Conservation (phyloP, 31 red algal genomes). For the Odonthalia washingtoniensis region DNA sequence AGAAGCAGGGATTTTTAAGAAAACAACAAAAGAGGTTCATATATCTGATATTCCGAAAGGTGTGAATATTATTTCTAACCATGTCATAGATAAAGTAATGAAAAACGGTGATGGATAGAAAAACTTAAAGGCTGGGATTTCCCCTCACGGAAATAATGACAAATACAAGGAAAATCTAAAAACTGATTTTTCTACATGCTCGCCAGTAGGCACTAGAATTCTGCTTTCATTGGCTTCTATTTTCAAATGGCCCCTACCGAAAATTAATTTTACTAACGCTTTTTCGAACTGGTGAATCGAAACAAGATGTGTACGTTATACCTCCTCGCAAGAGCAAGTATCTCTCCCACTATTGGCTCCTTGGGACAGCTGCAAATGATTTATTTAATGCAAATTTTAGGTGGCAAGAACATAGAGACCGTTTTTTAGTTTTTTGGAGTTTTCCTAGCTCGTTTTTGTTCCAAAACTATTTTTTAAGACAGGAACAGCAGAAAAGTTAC, state of each 20-base stretch:
- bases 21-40: neutral
- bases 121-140: neutral
- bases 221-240: neutral
- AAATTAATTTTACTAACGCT: neutral
- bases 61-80: slow-evolving; percentile 44
- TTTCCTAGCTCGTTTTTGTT: slow-evolving; percentile 8
- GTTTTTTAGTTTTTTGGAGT: no score
- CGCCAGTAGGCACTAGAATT: neutral
- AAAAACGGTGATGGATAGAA: neutral
- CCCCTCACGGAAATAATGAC: neutral
- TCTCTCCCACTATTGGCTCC: neutral
- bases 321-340: slow-evolving; percentile 6
- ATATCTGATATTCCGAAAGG: neutral
- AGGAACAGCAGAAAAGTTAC: neutral
- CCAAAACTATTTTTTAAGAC: neutral
- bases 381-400: slow-evolving; percentile 10
- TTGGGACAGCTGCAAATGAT: slow-evolving; percentile 22
- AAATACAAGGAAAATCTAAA: no score
- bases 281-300: slow-evolving; percentile 8
- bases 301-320: slow-evolving; percentile 21
- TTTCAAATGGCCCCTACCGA: neutral
- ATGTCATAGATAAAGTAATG: slow-evolving; percentile 24
- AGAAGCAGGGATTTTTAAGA: slow-evolving; percentile 15
- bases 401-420: slow-evolving; percentile 16
- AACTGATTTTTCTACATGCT: neutral